Conservation (phyloP, 805 yeast genomes). For the Tetrapisispora arboricola region DNA sequence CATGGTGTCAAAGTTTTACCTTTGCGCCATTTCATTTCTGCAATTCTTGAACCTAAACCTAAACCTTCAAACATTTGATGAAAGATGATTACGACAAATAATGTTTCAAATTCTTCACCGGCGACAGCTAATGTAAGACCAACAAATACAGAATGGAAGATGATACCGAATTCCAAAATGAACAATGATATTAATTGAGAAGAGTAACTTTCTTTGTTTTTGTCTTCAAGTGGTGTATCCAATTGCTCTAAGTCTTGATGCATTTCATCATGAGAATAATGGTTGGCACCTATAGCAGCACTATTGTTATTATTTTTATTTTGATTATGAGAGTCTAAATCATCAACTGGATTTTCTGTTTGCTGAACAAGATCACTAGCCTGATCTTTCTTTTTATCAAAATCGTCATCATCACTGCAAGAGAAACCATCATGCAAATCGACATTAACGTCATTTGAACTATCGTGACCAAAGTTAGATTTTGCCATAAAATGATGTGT, state of each 20-base stretch:
- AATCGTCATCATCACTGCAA: neutral
- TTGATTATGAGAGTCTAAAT: neutral
- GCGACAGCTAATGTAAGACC: constrained; percentile 72
- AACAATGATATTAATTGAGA: constrained; percentile 47
- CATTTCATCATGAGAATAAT: constrained; percentile 6
- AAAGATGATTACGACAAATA: constrained; percentile 59
- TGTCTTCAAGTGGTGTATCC: constrained; percentile 8
- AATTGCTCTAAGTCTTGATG: constrained; percentile 10
- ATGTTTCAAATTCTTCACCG: constrained; percentile 62
- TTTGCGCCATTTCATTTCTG: constrained; percentile 44
- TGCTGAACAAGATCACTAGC: neutral
- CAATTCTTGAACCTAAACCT: constrained; percentile 72
- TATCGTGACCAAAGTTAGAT: constrained; percentile 4
- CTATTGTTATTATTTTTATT: neutral
- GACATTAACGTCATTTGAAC: neutral
- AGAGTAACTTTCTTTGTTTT: constrained; percentile 37
- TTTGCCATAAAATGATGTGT: constrained; percentile 35
- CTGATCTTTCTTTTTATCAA: neutral
- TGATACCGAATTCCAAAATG: constrained; percentile 66
- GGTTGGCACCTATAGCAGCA: constrained; percentile 6
- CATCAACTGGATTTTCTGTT: neutral
- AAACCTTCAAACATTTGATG: constrained; percentile 83
- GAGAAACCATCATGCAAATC: neutral
- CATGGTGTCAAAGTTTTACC: constrained; percentile 43
- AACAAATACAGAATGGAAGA: constrained; percentile 75